Evolutionary conservation across 768 basidiomycete genomes (phyloP).

Genomic region (Butyriboletus loyo): DNA sequence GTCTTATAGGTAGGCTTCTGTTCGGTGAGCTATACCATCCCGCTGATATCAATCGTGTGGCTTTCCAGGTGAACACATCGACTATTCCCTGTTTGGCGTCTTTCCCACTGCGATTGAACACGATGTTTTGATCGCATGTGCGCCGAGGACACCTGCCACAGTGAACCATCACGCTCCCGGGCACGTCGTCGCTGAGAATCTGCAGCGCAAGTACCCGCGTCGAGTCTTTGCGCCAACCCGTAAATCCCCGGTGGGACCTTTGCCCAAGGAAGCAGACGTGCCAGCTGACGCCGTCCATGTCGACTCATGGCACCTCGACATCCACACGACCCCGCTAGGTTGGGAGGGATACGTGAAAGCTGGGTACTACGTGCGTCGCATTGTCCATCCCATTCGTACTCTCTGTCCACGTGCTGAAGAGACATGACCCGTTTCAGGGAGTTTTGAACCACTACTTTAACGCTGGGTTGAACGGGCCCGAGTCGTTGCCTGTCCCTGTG

Average conservation of each 20-base stretch:
- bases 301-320: conserved; percentile 71
- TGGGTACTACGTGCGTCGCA: conserved; percentile 65
- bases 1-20: conserved; percentile 33
- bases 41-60: neutral
- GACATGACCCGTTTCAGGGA: conserved; percentile 40
- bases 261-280: conserved; percentile 30
- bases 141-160: conserved; percentile 33
- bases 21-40: neutral
- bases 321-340: conserved; percentile 56
- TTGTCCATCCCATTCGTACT: neutral
- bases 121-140: conserved; percentile 79
- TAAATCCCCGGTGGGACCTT: conserved; percentile 23
- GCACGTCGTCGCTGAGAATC: conserved; percentile 60
- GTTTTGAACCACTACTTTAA: conserved; percentile 64
- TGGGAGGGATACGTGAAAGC: conserved; percentile 92
- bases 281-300: conserved; percentile 35
- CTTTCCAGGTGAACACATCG: conserved; percentile 73
- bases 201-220: conserved; percentile 55
- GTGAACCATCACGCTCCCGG: conserved; percentile 38
- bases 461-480: conserved; percentile 3
- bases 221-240: conserved; percentile 56
- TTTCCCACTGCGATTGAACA: conserved; percentile 82
- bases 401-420: neutral
- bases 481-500: conserved; percentile 50
- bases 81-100: conserved; percentile 81